Evolutionary conservation across 352 stramenopile genomes (phyloP), one percentile per base, ranked within the genome.

Genomic region (Globisporangium lucens): DNA sequence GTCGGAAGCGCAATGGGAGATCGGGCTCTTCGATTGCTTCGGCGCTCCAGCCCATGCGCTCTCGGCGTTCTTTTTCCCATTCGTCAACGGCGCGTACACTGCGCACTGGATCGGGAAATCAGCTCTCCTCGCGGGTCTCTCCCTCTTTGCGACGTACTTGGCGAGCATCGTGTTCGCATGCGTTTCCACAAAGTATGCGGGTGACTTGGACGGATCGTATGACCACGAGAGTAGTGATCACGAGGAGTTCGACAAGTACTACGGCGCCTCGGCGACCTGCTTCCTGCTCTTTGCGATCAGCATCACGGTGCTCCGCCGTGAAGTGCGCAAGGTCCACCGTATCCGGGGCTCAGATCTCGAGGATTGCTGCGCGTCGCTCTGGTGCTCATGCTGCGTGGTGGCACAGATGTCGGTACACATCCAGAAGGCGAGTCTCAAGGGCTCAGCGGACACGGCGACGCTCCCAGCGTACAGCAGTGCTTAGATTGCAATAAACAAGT

Each of bases 1-100:
- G 3, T 6, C 30, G 5, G 30, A 35, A 35, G 30, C 2, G 30
- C 30, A 35, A 35, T 79, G 71, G 72, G 49, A 61, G 15, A 59
- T 59, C 53, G 71, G 58, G 1, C 22, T 79, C 63, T 79, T 43
- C 29, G 61, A 49, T 17, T 79, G 73, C 66, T 77, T 61, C 60
- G 58, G 13, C 12, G 24, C 57, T 35, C 24, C 69, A 12, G 61
- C 67, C 22, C 69, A 77, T 58, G 75, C 67, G 41, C 59, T 55
- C 52, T 67, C 72, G 62, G 65, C 66, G 12, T 66, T 51, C 29
- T 77, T 61, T 20, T 66, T 72, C 33, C 75, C 75, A 36, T 79
- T 65, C 27, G 46, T 82, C 8, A 70, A 41, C 49, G 29, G 52
- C 53, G 27, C 67, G 53, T 67, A 68, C 63, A 17, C 61, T 43